These are phyloP conservation scores for Xerocomellus dryophilus DNA, from an alignment of 768 basidiomycete genomes.

Conservation along the genomic window DNA sequence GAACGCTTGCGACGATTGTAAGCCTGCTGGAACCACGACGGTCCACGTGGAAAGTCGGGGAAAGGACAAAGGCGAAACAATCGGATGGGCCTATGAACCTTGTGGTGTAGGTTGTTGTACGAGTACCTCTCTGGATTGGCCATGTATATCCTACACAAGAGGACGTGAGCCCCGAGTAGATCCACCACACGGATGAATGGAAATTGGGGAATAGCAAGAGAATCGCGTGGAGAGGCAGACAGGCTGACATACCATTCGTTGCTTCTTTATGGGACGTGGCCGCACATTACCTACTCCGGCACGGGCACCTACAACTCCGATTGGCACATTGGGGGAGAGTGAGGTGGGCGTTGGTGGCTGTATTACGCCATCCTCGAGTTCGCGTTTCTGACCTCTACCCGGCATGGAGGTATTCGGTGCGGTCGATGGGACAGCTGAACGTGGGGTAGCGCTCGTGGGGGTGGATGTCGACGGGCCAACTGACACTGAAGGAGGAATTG, in stretches of 20 bases:
- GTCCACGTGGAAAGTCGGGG: constrained; percentile 5
- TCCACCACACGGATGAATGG: neutral
- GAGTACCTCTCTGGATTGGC: constrained; percentile 59
- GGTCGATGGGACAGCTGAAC: constrained; percentile 26
- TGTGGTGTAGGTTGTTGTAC: constrained; percentile 75
- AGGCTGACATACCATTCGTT: constrained; percentile 56
- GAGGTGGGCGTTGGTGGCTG: constrained; percentile 23
- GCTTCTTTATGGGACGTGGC: constrained; percentile 74
- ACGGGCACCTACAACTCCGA: constrained; percentile 46
- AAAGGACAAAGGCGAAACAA: constrained; percentile 1
- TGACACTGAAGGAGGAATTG: constrained; percentile 31
- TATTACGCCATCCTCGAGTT: constrained; percentile 25
- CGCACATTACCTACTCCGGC: constrained; percentile 56
- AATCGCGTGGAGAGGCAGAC: neutral
- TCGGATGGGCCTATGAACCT: constrained; percentile 42
- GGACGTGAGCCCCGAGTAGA: constrained; percentile 3
- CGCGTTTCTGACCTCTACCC: constrained; percentile 35
- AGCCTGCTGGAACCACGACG: constrained; percentile 9
- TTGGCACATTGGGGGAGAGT: constrained; percentile 23
- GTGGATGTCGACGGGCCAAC: constrained; percentile 30
- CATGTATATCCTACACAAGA: constrained; percentile 52
- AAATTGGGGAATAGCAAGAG: neutral
- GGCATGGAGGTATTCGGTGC: constrained; percentile 13
- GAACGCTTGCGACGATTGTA: constrained; percentile 1
- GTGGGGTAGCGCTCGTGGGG: constrained; percentile 32